These are phyloP conservation scores for Gyromitra esculenta DNA, from an alignment of 2,329 filamentous ascomycete genomes.

Conservation along the genomic window DNA sequence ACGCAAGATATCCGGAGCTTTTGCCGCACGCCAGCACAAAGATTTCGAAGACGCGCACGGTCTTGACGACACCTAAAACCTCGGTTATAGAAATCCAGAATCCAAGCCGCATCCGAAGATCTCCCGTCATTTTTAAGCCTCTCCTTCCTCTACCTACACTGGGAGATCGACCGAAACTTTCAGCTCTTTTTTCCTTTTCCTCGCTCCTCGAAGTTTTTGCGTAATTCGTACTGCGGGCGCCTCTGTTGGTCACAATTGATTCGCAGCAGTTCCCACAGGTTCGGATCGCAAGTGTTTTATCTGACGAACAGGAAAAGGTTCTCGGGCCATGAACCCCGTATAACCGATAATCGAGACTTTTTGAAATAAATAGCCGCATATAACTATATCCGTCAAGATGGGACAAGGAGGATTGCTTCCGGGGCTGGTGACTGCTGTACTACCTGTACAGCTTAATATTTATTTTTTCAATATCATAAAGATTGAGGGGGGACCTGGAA, in stretches of 20 bases:
- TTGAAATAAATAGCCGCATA: not conserved
- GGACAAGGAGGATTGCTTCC: conserved; percentile 5
- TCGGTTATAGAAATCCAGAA: not conserved
- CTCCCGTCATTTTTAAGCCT: conserved; percentile 20
- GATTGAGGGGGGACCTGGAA: not conserved
- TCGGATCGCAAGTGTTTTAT: not conserved
- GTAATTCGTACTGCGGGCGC: not conserved
- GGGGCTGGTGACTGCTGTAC: not conserved
- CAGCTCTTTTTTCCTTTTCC: not conserved
- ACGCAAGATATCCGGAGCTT: not conserved
- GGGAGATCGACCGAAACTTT: not conserved
- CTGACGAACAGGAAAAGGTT: not conserved
- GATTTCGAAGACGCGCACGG: not conserved
- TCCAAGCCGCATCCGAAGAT: conserved; percentile 15
- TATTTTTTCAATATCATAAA: not conserved
- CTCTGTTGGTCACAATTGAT: not conserved
- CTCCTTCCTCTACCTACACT: not conserved
- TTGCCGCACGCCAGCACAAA: not conserved
- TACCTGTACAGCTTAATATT: not conserved
- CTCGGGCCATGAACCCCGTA: conserved; percentile 10
- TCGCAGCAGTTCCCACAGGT: not conserved
- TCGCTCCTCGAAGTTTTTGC: not conserved
- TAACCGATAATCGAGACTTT: conserved; percentile 3
- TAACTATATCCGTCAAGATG: conserved; percentile 1
- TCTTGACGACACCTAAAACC: not conserved